A percentile compares a stretch with the other conserved stretches of the same genome.
phyloP scores from a whole-genome alignment of 805 yeast genomes.

The Kodamaea kaohsiungensis region DNA sequence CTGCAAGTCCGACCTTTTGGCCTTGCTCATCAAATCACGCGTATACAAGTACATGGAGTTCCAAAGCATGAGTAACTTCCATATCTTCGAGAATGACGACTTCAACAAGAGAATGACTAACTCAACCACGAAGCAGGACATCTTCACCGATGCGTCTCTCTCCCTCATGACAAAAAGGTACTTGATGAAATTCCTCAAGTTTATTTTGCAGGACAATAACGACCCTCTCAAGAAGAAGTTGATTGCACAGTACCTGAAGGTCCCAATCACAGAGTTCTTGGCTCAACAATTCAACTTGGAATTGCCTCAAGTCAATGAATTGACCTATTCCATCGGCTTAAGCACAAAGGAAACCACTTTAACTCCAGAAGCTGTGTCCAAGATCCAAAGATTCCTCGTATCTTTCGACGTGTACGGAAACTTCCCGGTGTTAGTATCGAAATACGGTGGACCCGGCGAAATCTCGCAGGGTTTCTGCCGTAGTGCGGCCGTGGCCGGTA shows the following conservation, averaged over 20 bases:
- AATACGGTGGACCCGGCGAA: conserved; percentile 96
- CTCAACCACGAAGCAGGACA: conserved; percentile 77
- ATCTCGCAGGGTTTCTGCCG: conserved; percentile 95
- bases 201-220: conserved; percentile 58
- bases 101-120: conserved; percentile 79
- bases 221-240: conserved; percentile 62
- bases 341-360: conserved; percentile 59
- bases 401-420: conserved; percentile 92
- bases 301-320: conserved; percentile 74
- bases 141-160: conserved; percentile 84
- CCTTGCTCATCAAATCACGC: conserved; percentile 75
- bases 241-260: conserved; percentile 56
- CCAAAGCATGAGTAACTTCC: conserved; percentile 84
- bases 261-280: conserved; percentile 62
- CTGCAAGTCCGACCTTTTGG: conserved; percentile 84
- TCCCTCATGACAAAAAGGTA: conserved; percentile 75
- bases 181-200: conserved; percentile 89
- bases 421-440: conserved; percentile 89
- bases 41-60: conserved; percentile 92
- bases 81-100: conserved; percentile 89
- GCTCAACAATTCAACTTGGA: conserved; percentile 67
- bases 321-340: conserved; percentile 84
- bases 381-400: conserved; percentile 78
- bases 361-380: conserved; percentile 73
- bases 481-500: conserved; percentile 97